These are phyloP conservation scores for Myxozyma neglecta DNA, from an alignment of 805 yeast species.

Conservation along the genomic window DNA sequence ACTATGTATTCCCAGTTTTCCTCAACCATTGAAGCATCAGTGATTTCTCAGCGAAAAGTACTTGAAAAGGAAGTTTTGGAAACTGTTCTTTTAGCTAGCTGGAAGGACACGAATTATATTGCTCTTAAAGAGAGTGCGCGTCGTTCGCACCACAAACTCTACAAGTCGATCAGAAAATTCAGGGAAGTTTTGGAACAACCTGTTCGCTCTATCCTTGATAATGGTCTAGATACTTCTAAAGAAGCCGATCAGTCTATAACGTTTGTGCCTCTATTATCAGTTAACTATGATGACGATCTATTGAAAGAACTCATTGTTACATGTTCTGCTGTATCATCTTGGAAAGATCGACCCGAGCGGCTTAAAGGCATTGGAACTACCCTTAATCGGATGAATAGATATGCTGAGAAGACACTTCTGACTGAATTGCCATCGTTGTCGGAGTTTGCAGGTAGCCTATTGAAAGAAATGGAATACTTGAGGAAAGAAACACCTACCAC, in stretches of 20 bases:
- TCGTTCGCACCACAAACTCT: constrained; percentile 78
- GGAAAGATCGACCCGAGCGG: constrained; percentile 52
- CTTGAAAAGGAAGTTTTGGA: constrained; percentile 81
- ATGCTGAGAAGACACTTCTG: constrained; percentile 41
- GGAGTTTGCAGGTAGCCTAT: constrained; percentile 55
- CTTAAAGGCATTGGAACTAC: constrained; percentile 54
- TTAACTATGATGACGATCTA: background rate
- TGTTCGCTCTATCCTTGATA: constrained; percentile 15
- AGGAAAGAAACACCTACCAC: constrained; percentile 74
- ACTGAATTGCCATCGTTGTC: constrained; percentile 52
- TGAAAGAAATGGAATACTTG: constrained; percentile 60
- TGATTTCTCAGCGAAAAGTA: constrained; percentile 50
- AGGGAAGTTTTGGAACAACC: constrained; percentile 48
- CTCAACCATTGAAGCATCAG: constrained; percentile 48
- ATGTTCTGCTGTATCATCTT: background rate
- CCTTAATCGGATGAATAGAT: constrained; percentile 56
- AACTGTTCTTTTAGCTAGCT: constrained; percentile 83
- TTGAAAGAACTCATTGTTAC: background rate
- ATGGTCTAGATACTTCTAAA: constrained; percentile 9
- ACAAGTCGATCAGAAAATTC: constrained; percentile 80
- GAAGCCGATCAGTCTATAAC: background rate
- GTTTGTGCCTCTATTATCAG: background rate
- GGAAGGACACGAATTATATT: constrained; percentile 94
- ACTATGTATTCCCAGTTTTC: constrained; percentile 67
- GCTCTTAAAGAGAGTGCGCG: constrained; percentile 93